Evolutionary conservation across 2,329 filamentous ascomycete species (phyloP), one percentile per base, ranked within the genome.

Genomic region (Colletotrichum neosansevieriae): DNA sequence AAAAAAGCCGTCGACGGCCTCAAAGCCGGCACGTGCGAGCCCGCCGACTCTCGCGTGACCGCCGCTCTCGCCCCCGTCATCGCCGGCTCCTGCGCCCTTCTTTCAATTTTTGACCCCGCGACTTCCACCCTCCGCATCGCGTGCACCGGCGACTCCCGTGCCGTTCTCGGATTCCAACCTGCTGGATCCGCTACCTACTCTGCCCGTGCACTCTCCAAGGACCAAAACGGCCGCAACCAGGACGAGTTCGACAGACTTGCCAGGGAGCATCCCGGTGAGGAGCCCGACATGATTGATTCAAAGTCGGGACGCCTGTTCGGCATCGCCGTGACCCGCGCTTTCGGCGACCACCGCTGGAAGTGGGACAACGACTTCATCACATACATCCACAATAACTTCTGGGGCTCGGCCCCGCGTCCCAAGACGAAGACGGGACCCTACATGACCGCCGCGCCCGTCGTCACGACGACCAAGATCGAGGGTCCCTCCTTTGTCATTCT

Each of bases 271-370:
- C 91, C 90, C 0, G 86, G 85, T 45, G 90, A 92, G 76, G 80
- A 84, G 17, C 79, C 84, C 9, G 82, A 89, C 11, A 81, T 92
- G 32, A 70, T 80, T 11, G 75, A 75, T 49, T 59, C 74, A 3
- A 81, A 84, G 66, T 79, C 82, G 15, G 90, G 90, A 0, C 84
- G 91, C 0, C 77, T 92, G 0, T 81, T 91, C 67, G 90, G 91
- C 1, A 83, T 88, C 45, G 80, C 81, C 44, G 83, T 91, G 1
- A 88, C 89, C 0, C 83, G 91, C 5, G 90, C 88, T 0, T 92
- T 93, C 74, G 91, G 91, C 15, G 90, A 93, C 74, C 83, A 85
- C 58, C 83, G 86, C 66, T 92, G 88, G 88, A 93, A 93, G 75
- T 92, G 89, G 88, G 75, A 85, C 4, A 40, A n/a, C 17, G 63